Base-by-base conservation (phyloP, 805 yeast species). In the Nakazawaea wickerhamii region DNA sequence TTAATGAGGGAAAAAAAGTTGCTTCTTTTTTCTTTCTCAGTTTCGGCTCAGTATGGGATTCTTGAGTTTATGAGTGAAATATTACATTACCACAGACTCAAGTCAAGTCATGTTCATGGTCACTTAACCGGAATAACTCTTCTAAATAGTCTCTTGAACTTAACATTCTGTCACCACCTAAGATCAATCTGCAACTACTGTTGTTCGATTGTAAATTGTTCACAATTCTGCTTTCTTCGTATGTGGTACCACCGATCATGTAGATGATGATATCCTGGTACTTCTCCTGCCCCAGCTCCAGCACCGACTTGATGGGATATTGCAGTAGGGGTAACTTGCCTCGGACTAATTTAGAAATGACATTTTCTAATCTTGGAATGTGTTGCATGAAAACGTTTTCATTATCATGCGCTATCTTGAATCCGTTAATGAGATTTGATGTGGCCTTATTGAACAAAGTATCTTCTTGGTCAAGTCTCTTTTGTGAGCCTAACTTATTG, bases 341-440 rank as follows among this genome's bases (percentile, higher is more conserved):
- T 41, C 61, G 60, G 26, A 67, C 57, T 27, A 73, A 54, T 43
- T 64, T 61, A 28, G 64, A 61, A 27, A 79, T 54, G 0, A 75
- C 61, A 20, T 59, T 53, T 44, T 77, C 79, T 37, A 93, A 61
- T 43, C 86, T 68, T 6, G 99, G 96, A 34, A 77, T 69, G 55
- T 90, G 95, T 64, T 93, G 99, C 82, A 95, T 89, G 64, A 80
- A 93, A 4, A 91, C 77, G 54, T 84, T 85, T 43, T 80, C 83
- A 3, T 73, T 67, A 27, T 70, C 63, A 46, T 60, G 64, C 40
- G 63, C 62, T 3, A 56, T 55, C 33, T 60, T 57, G 49, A 65
- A 57, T 1, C 71, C 70, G 37, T 64, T 61, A 35, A 61, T 50
- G 30, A 55, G 26, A 35, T 51, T 50, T 17, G 56, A 55, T 22